These are phyloP conservation scores for Clonostachys chloroleuca DNA, from an alignment of 2,329 filamentous ascomycete genomes.

Conservation along the genomic window DNA sequence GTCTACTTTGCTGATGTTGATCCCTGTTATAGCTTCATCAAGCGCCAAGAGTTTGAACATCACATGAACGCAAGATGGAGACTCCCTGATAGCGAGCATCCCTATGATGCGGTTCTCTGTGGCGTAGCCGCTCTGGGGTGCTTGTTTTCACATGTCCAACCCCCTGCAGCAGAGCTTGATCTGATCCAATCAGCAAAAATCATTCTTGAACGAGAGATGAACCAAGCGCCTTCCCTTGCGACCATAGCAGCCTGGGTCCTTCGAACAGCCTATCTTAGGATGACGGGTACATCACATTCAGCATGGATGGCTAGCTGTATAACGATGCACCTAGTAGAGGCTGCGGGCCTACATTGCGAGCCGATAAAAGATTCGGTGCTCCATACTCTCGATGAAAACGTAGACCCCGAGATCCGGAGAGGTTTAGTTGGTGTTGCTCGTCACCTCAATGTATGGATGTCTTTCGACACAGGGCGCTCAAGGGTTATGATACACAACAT, in stretches of 20 bases:
- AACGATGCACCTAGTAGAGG: conserved; percentile 54
- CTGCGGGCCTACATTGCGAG: conserved; percentile 41
- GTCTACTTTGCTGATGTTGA: conserved; percentile 51
- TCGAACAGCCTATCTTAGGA: conserved; percentile 46
- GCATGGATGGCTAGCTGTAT: conserved; percentile 54
- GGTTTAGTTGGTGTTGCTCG: conserved; percentile 45
- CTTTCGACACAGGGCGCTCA: conserved; percentile 52
- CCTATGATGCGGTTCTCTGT: conserved; percentile 43
- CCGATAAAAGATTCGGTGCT: conserved; percentile 13
- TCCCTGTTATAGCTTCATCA: conserved; percentile 45
- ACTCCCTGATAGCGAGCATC: conserved; percentile 8
- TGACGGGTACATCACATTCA: conserved; percentile 46
- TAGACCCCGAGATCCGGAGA: conserved; percentile 30
- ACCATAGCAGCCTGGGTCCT: conserved; percentile 46
- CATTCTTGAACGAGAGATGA: conserved; percentile 34
- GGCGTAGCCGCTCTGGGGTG: conserved; percentile 51
- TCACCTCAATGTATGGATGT: conserved; percentile 55
- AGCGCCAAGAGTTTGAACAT: conserved; percentile 9
- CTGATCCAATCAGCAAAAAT: conserved; percentile 38
- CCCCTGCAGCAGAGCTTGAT: conserved; percentile 33
- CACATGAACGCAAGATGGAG: neutral
- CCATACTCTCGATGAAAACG: conserved; percentile 8
- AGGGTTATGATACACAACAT: conserved; percentile 42
- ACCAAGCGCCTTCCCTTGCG: conserved; percentile 21
- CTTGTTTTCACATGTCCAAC: conserved; percentile 40